Conservation (phyloP, 495 filamentous ascomycete species). For the Neurospora discreta region DNA sequence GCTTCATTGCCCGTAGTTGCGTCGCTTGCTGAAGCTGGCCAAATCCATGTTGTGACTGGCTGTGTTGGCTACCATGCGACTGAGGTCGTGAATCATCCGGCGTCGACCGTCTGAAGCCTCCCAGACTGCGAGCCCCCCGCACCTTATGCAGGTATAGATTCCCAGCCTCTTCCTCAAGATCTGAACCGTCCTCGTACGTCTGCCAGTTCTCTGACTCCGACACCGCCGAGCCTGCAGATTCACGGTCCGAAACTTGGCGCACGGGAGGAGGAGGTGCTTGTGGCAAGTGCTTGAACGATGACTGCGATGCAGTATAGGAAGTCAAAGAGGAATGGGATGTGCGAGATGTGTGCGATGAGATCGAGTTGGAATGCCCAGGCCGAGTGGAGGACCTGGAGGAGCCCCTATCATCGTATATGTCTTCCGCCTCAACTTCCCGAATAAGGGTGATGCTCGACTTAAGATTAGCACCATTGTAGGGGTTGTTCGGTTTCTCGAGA, state of each 20-base stretch:
- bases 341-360: slow-evolving; percentile 13
- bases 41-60: neutral
- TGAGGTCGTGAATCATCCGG: slow-evolving; percentile 18
- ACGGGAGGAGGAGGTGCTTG: slow-evolving; percentile 21
- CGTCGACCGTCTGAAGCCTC: slow-evolving; percentile 40
- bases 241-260: slow-evolving; percentile 63
- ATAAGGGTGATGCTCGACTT: slow-evolving; percentile 47
- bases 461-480: slow-evolving; percentile 55
- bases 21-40: neutral
- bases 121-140: slow-evolving; percentile 39
- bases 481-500: slow-evolving; percentile 48
- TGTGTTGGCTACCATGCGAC: slow-evolving; percentile 8
- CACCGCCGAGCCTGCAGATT: slow-evolving; percentile 51
- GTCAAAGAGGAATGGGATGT: slow-evolving; percentile 10
- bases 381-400: slow-evolving; percentile 5
- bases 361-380: slow-evolving; percentile 12
- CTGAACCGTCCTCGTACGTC: slow-evolving; percentile 71
- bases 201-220: slow-evolving; percentile 94
- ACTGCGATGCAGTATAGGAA: slow-evolving; percentile 8
- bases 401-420: slow-evolving; percentile 64
- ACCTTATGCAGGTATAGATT: slow-evolving; percentile 71
- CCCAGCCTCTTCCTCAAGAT: slow-evolving; percentile 60
- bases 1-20: slow-evolving; percentile 19
- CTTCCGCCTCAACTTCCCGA: slow-evolving; percentile 68
- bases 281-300: slow-evolving; percentile 1